Percentiles rank a stretch among this genome's conserved stretches.
Conservation (phyloP, 192 early-diverging fungal genomes). For the Backusella macrospora region DNA sequence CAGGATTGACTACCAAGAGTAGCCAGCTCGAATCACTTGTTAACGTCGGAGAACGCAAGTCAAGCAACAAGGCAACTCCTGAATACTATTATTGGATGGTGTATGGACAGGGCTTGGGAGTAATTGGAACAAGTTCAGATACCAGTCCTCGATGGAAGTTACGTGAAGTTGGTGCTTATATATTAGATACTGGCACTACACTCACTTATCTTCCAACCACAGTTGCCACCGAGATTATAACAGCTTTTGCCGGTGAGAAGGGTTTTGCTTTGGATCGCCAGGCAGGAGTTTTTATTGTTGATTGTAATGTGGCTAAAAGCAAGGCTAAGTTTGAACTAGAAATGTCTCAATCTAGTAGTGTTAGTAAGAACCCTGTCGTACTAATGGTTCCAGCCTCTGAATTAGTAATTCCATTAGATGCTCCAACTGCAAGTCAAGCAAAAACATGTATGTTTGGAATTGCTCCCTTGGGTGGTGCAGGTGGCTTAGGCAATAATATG, state of each 20-base stretch:
- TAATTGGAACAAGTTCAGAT: background rate
- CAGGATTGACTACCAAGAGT: constrained; percentile 8
- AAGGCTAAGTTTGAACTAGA: constrained; percentile 17
- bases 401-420: constrained; percentile 37
- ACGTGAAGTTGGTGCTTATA: constrained; percentile 24
- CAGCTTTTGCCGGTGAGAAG: constrained; percentile 23
- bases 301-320: constrained; percentile 27
- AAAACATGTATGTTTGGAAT: constrained; percentile 37
- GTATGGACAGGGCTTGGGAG: constrained; percentile 35
- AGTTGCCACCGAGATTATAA: constrained; percentile 27
- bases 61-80: background rate
- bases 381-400: constrained; percentile 29
- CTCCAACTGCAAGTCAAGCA: constrained; percentile 7
- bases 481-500: constrained; percentile 25
- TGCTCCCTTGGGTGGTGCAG: constrained; percentile 20
- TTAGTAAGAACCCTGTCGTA: constrained; percentile 21
- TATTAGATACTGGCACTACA: constrained; percentile 43
- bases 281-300: constrained; percentile 32
- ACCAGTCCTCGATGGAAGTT: constrained; percentile 22
- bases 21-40: background rate
- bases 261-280: constrained; percentile 24
- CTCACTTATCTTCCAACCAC: constrained; percentile 34
- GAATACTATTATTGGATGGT: constrained; percentile 41
- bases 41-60: background rate
- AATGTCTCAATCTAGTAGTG: constrained; percentile 22